phyloP scores from a whole-genome alignment of 2,329 filamentous ascomycete species.

The Pseudogymnoascus sp. region DNA sequence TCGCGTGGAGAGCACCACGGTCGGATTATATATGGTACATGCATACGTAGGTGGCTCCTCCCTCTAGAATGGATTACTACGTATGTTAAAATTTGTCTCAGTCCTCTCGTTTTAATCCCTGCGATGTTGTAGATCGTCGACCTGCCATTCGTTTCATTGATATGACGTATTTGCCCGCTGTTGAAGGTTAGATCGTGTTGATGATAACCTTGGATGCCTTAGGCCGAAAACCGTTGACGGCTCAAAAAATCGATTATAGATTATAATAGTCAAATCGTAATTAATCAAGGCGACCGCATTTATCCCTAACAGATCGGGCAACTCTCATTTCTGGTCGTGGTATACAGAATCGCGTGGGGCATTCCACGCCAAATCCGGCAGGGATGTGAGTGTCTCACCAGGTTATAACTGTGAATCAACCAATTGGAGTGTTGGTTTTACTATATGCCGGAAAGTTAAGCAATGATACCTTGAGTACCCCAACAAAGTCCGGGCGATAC shows the following conservation, averaged over 20 bases:
- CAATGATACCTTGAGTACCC: too few species aligned
- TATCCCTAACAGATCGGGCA: too few species aligned
- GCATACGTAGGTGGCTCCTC: background rate
- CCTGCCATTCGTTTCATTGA: background rate
- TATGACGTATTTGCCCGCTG: background rate
- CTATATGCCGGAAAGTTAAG: too few species aligned
- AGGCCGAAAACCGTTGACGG: too few species aligned
- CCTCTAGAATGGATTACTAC: background rate
- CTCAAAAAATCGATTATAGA: too few species aligned
- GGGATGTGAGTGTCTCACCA: background rate
- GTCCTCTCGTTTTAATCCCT: background rate
- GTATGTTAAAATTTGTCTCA: background rate
- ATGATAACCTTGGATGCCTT: too few species aligned
- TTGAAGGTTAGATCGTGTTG: background rate
- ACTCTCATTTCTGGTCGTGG: too few species aligned
- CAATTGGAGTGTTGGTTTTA: background rate
- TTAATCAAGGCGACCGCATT: too few species aligned
- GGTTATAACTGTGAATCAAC: background rate
- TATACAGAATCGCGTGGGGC: background rate
- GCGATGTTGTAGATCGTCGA: background rate
- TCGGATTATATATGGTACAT: background rate
- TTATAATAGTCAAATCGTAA: too few species aligned
- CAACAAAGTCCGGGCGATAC: too few species aligned
- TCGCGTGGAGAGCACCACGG: background rate
- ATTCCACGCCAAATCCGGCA: background rate